These are phyloP conservation scores for Coleophoma crateriformis DNA, from an alignment of 2,329 filamentous ascomycete genomes.

Conservation along the genomic window DNA sequence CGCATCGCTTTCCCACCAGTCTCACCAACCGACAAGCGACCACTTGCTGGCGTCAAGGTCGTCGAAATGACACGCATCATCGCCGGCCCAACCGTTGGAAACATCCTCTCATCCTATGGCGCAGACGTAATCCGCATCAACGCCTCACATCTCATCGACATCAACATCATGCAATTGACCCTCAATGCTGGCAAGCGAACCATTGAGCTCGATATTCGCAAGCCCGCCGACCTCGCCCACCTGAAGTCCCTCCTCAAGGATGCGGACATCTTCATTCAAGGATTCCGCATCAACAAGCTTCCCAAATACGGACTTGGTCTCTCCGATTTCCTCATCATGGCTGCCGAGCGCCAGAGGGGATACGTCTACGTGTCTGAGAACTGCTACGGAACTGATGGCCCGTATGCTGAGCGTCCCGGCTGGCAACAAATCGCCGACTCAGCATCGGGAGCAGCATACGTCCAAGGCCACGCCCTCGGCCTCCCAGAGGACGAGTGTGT, in stretches of 20 bases:
- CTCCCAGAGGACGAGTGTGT: conserved; percentile 54
- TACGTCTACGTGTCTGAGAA: conserved; percentile 44
- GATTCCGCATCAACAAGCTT: conserved; percentile 40
- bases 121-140: conserved; percentile 40
- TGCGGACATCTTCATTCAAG: conserved; percentile 47
- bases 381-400: conserved; percentile 41
- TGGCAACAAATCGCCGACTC: conserved; percentile 64
- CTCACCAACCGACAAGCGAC: conserved; percentile 1
- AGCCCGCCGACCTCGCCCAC: conserved; percentile 30
- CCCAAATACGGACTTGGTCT: conserved; percentile 32
- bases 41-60: conserved; percentile 21
- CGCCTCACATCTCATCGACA: conserved; percentile 29
- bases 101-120: conserved; percentile 34
- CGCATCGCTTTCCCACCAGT: conserved; percentile 1
- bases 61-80: conserved; percentile 35
- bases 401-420: conserved; percentile 36
- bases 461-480: conserved; percentile 50
- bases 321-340: conserved; percentile 32
- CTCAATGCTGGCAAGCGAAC: conserved; percentile 40
- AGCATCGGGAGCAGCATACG: conserved; percentile 50
- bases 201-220: conserved; percentile 39
- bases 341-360: conserved; percentile 31
- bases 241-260: conserved; percentile 37
- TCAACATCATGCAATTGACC: conserved; percentile 27
- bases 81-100: conserved; percentile 34